Conservation (phyloP, 352 stramenopile genomes). For the Phytophthora citrophthora region DNA sequence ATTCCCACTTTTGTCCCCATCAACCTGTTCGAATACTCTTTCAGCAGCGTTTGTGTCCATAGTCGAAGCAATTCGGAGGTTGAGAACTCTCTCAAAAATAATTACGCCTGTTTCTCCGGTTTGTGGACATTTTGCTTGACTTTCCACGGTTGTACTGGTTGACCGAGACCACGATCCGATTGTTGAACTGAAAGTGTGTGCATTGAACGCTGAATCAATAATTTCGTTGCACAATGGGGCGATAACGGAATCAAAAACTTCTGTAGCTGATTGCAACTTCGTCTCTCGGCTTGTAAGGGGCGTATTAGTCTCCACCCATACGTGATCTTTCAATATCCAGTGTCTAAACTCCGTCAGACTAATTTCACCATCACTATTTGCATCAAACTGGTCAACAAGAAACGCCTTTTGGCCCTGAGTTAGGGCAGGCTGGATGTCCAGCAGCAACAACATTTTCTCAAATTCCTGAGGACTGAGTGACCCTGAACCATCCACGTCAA, state of each 20-base stretch:
- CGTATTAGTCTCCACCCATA: constrained; percentile 44
- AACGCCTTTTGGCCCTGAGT: constrained; percentile 51
- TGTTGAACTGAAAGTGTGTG: constrained; percentile 38
- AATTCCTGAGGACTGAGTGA: constrained; percentile 69
- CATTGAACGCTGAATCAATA: constrained; percentile 46
- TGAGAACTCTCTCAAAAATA: constrained; percentile 58
- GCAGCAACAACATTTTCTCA: constrained; percentile 42
- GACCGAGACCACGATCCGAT: constrained; percentile 48
- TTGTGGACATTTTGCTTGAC: not conserved
- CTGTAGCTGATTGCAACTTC: constrained; percentile 1
- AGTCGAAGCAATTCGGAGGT: constrained; percentile 32
- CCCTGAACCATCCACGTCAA: constrained; percentile 71
- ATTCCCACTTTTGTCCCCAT: constrained; percentile 55
- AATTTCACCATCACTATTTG: constrained; percentile 72
- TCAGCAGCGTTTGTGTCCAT: constrained; percentile 21
- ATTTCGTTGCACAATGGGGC: constrained; percentile 47
- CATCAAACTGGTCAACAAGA: constrained; percentile 71
- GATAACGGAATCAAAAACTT: constrained; percentile 44
- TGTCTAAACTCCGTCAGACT: constrained; percentile 69
- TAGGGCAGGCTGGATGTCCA: constrained; percentile 64
- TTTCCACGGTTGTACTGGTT: constrained; percentile 32
- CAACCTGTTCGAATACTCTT: constrained; percentile 62
- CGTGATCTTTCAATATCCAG: constrained; percentile 70
- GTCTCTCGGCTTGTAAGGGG: constrained; percentile 1
- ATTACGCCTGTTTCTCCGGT: constrained; percentile 27